A percentile compares a stretch with the other conserved stretches of the same genome.
phyloP scores from a whole-genome alignment of 2,329 filamentous ascomycete species.

The Zasmidium angulare region DNA sequence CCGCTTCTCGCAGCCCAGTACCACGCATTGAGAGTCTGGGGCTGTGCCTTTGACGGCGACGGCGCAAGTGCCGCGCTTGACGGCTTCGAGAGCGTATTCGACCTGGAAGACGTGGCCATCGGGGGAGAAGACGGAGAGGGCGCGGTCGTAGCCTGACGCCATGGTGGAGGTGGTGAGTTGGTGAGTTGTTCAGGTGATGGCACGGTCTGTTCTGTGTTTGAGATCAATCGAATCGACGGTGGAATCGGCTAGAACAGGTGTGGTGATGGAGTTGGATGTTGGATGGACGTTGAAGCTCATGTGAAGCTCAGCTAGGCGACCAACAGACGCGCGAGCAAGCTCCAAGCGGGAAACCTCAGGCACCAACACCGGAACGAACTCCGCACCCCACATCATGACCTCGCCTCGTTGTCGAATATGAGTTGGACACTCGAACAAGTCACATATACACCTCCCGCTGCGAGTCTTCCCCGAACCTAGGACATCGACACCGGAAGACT shows the following conservation, averaged over 20 bases:
- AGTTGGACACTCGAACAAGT: too few species aligned
- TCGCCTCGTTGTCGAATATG: background rate
- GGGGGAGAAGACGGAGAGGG: conserved; percentile 97
- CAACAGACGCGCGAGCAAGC: background rate
- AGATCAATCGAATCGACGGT: conserved; percentile 3
- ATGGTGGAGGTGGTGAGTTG: conserved; percentile 47
- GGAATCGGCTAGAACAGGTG: background rate
- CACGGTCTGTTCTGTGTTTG: background rate
- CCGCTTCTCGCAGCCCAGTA: conserved; percentile 96
- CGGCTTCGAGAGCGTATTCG: conserved; percentile 97
- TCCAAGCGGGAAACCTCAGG: background rate
- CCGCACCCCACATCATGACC: background rate
- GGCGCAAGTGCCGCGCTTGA: conserved; percentile 99
- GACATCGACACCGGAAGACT: background rate
- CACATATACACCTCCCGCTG: background rate
- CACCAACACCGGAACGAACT: background rate
- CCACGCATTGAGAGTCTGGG: conserved; percentile 63
- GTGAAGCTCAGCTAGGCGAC: conserved; percentile 3
- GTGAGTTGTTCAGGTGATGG: background rate
- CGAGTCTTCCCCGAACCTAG: background rate
- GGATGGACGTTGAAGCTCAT: conserved; percentile 1
- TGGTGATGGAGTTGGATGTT: conserved; percentile 2
- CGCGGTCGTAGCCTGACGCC: conserved; percentile 98
- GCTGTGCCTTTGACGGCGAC: conserved; percentile 94
- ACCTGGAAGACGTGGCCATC: conserved; percentile 99